These are phyloP conservation scores for Immersiella caudata DNA, from an alignment of 495 filamentous ascomycete species.

Conservation along the genomic window DNA sequence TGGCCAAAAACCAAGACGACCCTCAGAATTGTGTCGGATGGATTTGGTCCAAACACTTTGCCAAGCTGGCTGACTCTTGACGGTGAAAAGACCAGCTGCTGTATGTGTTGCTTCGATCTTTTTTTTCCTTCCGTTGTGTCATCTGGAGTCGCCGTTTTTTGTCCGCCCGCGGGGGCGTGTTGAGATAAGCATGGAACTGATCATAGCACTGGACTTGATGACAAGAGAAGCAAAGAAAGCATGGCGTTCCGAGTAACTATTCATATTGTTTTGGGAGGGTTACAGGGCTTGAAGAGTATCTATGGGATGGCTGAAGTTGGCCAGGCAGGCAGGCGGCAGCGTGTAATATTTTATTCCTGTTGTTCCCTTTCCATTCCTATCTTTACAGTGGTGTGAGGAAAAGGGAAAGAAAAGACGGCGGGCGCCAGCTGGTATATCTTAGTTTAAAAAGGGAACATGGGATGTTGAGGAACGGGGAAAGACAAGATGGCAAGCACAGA, in stretches of 20 bases:
- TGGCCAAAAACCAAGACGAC: slow-evolving; percentile 96
- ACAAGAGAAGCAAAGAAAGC: slow-evolving; percentile 12
- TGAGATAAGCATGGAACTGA: neutral
- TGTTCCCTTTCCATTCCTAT: neutral
- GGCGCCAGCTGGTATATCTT: neutral
- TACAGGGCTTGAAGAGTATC: neutral
- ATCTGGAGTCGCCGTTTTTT: neutral
- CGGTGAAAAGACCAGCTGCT: neutral
- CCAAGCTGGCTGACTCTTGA: slow-evolving; percentile 65
- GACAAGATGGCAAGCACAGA: neutral
- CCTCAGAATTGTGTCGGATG: slow-evolving; percentile 76
- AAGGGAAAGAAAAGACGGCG: neutral
- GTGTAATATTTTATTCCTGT: neutral
- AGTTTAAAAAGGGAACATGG: neutral
- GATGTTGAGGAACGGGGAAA: neutral
- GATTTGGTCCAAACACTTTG: slow-evolving; percentile 99
- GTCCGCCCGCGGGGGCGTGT: neutral
- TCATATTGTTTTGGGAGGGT: neutral
- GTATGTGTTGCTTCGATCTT: neutral
- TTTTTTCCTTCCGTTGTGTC: neutral
- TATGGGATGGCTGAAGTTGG: neutral
- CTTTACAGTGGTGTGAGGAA: neutral
- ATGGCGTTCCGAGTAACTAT: slow-evolving; percentile 13
- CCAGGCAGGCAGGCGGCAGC: neutral
- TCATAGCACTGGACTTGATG: neutral